Conservation (phyloP, 495 filamentous ascomycete species). For the Penicillium egyptiacum region DNA sequence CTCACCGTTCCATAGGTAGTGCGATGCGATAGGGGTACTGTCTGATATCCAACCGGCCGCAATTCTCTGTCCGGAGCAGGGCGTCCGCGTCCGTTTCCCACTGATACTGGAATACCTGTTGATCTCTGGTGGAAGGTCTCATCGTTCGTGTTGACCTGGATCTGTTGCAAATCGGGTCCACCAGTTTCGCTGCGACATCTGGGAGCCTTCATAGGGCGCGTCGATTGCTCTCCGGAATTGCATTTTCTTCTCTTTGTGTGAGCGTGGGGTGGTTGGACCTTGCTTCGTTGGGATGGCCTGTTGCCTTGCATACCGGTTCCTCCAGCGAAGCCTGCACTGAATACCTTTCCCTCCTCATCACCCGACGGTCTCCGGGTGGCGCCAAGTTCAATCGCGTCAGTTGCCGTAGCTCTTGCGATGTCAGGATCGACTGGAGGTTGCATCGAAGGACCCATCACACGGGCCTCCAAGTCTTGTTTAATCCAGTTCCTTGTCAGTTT, state of each 20-base stretch:
- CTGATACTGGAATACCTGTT: neutral
- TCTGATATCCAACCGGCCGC: neutral
- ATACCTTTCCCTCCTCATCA: neutral
- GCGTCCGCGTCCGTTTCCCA: neutral
- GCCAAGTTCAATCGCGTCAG: neutral
- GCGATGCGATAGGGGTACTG: neutral
- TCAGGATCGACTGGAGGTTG: neutral
- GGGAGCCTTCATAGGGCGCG: neutral
- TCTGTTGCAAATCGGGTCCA: neutral
- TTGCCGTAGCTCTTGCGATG: neutral
- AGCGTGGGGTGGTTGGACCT: neutral
- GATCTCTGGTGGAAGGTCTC: neutral
- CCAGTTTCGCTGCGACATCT: neutral
- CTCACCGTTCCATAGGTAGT: neutral
- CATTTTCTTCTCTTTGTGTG: neutral
- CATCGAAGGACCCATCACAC: neutral
- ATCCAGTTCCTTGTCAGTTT: conserved; percentile 52
- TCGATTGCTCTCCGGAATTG: neutral
- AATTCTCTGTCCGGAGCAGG: neutral
- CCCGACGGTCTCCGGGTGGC: neutral
- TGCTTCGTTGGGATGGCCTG: neutral
- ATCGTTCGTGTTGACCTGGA: neutral
- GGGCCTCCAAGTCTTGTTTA: conserved; percentile 1
- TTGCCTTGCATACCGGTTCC: neutral
- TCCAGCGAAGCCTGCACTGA: neutral